Base-by-base conservation (phyloP, 75 land plant species). In the Isoetes taiwanensis region DNA sequence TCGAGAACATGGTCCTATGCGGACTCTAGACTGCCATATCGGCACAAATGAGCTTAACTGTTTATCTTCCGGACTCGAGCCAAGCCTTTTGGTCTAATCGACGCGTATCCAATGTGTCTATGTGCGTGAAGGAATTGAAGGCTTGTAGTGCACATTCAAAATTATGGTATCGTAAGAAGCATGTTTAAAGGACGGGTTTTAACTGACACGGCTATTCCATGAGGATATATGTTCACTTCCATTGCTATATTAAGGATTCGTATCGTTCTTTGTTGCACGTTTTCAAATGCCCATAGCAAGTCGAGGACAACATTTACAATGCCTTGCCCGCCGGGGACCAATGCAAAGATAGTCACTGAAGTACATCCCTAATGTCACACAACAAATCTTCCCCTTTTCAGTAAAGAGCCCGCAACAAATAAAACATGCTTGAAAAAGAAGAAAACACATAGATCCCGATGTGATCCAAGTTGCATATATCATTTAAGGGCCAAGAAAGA, bases 231-330 rank as follows among this genome's bases (percentile, higher is more conserved):
- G 24, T 64, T 52, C 41, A 54, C 80, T 52, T 75, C 71, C 12
- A 89, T 65, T 41, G 99, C 99, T 60, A 89, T 37, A 32, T 79
- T 74, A 68, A 89, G 89, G 64, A 94, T 33, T 72, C 77, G 80
- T 21, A 77, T 77, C 35, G 96, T 90, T 28, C n/a, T n/a, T n/a
- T 28, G 87, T 78, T 10, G 80, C 79, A 5, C 90, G 77, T 64
- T 72, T 68, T 88, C 79, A 74, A 89, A 94, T 64, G 91, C 99
- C 99, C 99, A 94, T 41, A 94, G 62, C 1, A 89, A 75, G 57
- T 94, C 90, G 54, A 62, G 74, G 48, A 94, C 41, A 39, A 85
- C 86, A 78, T 94, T 94, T 12, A 87, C 80, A 69, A 94, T 72
- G 41, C 84, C 87, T 42, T 85, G 76, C 31, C 82, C 77, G 38